Evolutionary conservation across 2,329 filamentous ascomycete genomes (phyloP), one percentile per base, ranked within the genome.

Genomic region (Apiospora malaysiana): DNA sequence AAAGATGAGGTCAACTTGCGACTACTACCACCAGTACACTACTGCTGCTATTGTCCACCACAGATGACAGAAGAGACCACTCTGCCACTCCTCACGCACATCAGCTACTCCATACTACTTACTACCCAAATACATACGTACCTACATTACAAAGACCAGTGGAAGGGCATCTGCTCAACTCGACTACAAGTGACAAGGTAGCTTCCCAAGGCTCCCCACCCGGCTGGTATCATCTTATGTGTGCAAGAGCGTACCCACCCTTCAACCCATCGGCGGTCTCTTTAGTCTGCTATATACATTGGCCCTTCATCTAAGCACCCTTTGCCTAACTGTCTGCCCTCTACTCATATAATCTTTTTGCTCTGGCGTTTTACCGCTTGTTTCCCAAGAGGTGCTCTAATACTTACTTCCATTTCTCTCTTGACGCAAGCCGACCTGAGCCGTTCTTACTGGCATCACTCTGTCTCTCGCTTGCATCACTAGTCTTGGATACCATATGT

Each of bases 251-350:
- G 56, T 63, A 63, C 56, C 56, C 56, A 63, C 56, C 56, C 32
- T 40, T n/a, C 56, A 63, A 37, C 56, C 56, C 27, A 40, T 40
- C 27, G 51, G 27, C 5, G 51, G 27, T n/a, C 27, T 59, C 56
- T 63, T 63, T 63, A 63, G 56, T 63, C 32, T 63, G 56, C 56
- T 63, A 63, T 63, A 63, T 63, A 63, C 56, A 63, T 63, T 63
- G 56, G 56, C 56, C 56, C 56, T 63, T 63, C 56, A 63, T 63
- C 56, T 63, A 63, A 63, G 56, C 56, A 63, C 56, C 25, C 56
- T 63, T 21, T 63, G 56, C 56, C 56, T 40, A 63, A 37, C 56
- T 59, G 27, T 16, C 51, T 63, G n/a, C 56, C 56, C 56, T 63
- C 56, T 63, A 63, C 56, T 63, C 56, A 59, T 63, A 63, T 63